Conservation (phyloP, 1,139 yeast species). For the Zhuliangozyma parablackwelliae region DNA sequence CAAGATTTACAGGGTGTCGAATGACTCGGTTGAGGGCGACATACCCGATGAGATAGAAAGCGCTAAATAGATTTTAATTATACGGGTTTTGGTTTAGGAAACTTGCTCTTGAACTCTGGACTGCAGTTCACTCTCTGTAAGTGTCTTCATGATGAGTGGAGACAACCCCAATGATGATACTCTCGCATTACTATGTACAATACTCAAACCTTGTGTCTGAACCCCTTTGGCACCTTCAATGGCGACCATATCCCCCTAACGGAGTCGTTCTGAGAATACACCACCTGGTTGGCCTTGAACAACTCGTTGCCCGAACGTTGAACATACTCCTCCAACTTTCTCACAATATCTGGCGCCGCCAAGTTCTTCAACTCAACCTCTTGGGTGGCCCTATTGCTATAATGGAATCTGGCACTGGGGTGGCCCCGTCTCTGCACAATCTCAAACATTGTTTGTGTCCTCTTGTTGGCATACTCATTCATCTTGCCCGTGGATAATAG, state of each 20-base stretch:
- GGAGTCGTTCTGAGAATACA: conserved; percentile 71
- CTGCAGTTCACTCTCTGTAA: no score
- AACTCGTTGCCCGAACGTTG: conserved; percentile 39
- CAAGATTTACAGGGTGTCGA: conserved; percentile 44
- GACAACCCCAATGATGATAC: no score
- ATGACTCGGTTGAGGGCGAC: conserved; percentile 16
- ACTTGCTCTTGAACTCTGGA: no score
- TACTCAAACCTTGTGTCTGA: conserved; percentile 59
- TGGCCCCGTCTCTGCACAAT: conserved; percentile 73
- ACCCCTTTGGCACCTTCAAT: conserved; percentile 68
- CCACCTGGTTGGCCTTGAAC: conserved; percentile 57
- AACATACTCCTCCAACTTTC: conserved; percentile 53
- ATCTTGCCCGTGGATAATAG: conserved; percentile 55
- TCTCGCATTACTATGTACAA: not conserved
- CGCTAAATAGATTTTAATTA: not conserved
- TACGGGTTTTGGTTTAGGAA: no score
- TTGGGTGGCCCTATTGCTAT: conserved; percentile 28
- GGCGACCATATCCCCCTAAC: conserved; percentile 99
- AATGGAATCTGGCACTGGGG: conserved; percentile 71
- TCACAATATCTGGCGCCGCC: conserved; percentile 55
- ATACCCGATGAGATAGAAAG: conserved; percentile 9
- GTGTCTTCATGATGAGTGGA: no score
- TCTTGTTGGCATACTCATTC: conserved; percentile 49
- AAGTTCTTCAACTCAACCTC: conserved; percentile 52
- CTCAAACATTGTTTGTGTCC: conserved; percentile 70